phyloP scores from a whole-genome alignment of 164 flowering plant genomes.

The Taxillus chinensis region DNA sequence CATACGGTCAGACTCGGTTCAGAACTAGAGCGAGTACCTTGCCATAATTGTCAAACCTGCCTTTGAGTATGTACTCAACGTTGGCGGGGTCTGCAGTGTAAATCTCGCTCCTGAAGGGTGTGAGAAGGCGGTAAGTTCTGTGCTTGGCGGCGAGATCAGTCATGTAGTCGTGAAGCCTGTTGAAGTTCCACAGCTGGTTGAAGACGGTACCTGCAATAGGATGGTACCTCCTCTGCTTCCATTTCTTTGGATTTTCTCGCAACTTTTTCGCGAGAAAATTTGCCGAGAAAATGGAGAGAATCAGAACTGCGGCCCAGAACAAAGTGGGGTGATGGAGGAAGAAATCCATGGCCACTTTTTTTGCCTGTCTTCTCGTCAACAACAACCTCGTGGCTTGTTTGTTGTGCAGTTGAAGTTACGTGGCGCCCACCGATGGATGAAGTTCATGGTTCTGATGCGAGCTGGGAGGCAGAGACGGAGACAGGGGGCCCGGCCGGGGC shows the following conservation, averaged over 20 bases:
- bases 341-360: no score
- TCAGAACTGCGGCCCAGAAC: not conserved
- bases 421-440: no score
- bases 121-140: not conserved
- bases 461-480: no score
- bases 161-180: not conserved
- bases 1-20: not conserved
- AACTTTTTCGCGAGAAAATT: not conserved
- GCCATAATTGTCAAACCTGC: not conserved
- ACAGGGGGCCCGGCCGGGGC: no score
- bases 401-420: no score
- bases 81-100: constrained; percentile 1
- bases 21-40: not conserved
- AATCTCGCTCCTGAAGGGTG: not conserved
- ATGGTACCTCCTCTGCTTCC: not conserved
- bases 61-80: not conserved
- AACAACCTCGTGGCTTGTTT: no score
- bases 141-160: not conserved
- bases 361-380: no score
- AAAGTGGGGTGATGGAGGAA: no score
- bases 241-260: not conserved
- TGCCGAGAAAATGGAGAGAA: not conserved
- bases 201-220: not conserved
- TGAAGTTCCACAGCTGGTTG: not conserved
- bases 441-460: no score